Percentiles rank a stretch among this genome's conserved stretches.
phyloP scores from a whole-genome alignment of 768 basidiomycete species.

The Galerina marginata region DNA sequence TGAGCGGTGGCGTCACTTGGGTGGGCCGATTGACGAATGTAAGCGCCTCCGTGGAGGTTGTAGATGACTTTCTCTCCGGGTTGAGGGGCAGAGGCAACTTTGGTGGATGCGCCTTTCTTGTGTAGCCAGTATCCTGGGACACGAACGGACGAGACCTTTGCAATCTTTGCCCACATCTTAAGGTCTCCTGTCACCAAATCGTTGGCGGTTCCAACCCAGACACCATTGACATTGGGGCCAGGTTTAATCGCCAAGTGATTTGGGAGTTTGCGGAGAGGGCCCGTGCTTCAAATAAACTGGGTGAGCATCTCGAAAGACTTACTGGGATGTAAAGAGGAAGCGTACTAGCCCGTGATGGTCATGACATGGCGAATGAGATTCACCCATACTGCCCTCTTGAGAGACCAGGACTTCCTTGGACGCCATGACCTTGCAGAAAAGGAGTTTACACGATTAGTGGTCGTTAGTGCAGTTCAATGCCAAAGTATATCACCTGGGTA shows the following conservation, averaged over 20 bases:
- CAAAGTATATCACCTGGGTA: slow-evolving; percentile 36
- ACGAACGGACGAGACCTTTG: slow-evolving; percentile 44
- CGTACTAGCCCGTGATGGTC: slow-evolving; percentile 33
- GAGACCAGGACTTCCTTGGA: slow-evolving; percentile 51
- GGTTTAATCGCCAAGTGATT: slow-evolving; percentile 47
- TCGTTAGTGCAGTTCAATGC: neutral
- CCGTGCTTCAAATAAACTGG: slow-evolving; percentile 34
- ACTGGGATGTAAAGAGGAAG: neutral
- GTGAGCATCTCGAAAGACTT: neutral
- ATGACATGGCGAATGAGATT: slow-evolving; percentile 38
- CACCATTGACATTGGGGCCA: slow-evolving; percentile 47
- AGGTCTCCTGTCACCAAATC: slow-evolving; percentile 51
- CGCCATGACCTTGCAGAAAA: slow-evolving; percentile 40
- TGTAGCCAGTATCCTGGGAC: slow-evolving; percentile 66
- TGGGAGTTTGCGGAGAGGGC: slow-evolving; percentile 36
- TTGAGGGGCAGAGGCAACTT: slow-evolving; percentile 41
- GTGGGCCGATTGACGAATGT: slow-evolving; percentile 57
- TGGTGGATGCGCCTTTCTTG: slow-evolving; percentile 42
- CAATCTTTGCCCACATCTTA: slow-evolving; percentile 41
- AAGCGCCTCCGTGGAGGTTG: slow-evolving; percentile 69
- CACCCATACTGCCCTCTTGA: slow-evolving; percentile 43
- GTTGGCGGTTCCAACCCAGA: slow-evolving; percentile 53
- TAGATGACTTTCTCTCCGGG: slow-evolving; percentile 64
- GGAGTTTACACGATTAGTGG: neutral
- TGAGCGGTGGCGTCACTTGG: slow-evolving; percentile 53